Conservation (phyloP, 768 basidiomycete genomes). For the Hygrophoropsis aurantiaca region DNA sequence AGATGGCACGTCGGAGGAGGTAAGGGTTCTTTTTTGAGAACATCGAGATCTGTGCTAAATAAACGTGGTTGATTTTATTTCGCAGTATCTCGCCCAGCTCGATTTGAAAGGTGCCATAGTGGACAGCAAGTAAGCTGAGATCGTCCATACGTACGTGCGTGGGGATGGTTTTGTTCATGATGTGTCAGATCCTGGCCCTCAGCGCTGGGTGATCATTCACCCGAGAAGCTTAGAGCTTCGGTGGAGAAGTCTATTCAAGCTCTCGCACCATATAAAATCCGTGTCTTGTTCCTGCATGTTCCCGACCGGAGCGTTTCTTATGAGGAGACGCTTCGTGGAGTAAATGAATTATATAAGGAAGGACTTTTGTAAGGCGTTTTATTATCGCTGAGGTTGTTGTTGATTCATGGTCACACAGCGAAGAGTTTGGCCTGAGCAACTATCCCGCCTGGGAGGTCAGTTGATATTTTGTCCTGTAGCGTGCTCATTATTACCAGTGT, state of each 20-base stretch:
- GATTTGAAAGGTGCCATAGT: conserved; percentile 16
- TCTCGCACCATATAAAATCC: conserved; percentile 34
- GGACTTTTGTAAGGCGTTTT: conserved; percentile 12
- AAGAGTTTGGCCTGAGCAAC: conserved; percentile 18
- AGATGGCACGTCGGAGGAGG: conserved; percentile 15
- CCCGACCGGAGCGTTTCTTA: conserved; percentile 17
- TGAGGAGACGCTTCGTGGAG: conserved; percentile 20
- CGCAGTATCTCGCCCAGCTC: conserved; percentile 13
- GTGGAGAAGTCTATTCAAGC: conserved; percentile 30
- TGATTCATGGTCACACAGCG: conserved; percentile 1
- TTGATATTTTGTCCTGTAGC: background rate
- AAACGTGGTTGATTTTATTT: background rate
- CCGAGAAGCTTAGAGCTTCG: conserved; percentile 26
- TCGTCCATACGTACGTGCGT: too few relatives aligned
- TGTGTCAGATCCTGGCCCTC: too few relatives aligned
- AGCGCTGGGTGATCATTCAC: conserved; percentile 7
- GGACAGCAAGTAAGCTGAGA: conserved; percentile 19
- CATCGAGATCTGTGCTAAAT: background rate
- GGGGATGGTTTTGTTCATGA: too few relatives aligned
- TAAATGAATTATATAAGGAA: conserved; percentile 22
- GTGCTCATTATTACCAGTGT: background rate
- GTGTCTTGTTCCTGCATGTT: conserved; percentile 34
- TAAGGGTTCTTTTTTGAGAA: background rate
- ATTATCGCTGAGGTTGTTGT: background rate
- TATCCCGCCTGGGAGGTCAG: conserved; percentile 14